A percentile compares a stretch with the other conserved stretches of the same genome.
These are phyloP conservation scores for Venturia carpophila DNA, from an alignment of 2,329 filamentous ascomycete species.

Conservation along the genomic window DNA sequence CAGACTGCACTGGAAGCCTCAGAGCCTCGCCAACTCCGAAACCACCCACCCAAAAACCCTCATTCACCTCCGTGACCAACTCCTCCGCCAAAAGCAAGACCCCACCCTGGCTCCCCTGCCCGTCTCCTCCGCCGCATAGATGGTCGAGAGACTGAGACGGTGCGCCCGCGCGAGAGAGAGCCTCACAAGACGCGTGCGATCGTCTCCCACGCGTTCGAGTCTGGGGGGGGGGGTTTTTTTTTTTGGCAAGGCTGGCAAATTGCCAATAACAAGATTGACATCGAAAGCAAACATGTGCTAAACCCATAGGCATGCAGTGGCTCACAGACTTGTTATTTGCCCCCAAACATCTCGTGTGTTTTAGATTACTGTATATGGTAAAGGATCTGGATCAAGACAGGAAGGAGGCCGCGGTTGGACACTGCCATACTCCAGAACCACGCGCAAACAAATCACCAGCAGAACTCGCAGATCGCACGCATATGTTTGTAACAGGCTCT, in stretches of 20 bases:
- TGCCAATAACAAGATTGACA: neutral
- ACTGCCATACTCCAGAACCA: neutral
- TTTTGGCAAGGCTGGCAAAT: too few species aligned
- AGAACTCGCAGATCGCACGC: neutral
- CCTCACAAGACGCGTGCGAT: too few species aligned
- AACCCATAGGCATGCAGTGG: neutral
- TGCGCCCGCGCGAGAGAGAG: too few species aligned
- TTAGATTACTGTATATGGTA: neutral
- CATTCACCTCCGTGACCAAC: neutral
- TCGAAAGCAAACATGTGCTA: neutral
- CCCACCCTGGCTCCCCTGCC: neutral
- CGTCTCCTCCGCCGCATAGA: too few species aligned
- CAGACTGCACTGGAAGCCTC: neutral
- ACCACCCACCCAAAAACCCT: slow-evolving; percentile 4
- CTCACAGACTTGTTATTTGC: neutral
- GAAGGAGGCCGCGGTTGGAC: neutral
- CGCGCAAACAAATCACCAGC: neutral
- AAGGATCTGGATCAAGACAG: neutral
- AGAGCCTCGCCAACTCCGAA: neutral
- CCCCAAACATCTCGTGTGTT: neutral
- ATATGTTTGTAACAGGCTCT: too few species aligned
- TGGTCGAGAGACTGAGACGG: too few species aligned
- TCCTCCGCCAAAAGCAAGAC: neutral
- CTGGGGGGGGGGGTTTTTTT: too few species aligned
- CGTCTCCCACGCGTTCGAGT: too few species aligned